Evolutionary conservation across 345 rosid genomes (phyloP), one percentile per base, ranked within the genome.

Genomic region (Raphanus raphanistrum): DNA sequence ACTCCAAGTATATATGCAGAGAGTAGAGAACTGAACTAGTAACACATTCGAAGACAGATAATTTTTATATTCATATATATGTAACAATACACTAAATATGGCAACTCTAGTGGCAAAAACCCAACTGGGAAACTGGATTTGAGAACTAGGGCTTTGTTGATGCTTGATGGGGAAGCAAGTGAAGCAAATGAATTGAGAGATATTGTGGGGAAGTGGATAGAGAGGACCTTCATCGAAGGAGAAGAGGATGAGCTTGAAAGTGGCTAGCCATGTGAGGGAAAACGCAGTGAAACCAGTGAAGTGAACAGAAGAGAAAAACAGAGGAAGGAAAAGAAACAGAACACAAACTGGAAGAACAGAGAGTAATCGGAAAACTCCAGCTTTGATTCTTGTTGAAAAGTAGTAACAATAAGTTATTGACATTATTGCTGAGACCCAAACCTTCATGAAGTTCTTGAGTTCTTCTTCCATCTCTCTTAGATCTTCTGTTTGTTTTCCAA

Each of bases 311-410:
- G 66, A 38, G 15, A 82, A 78, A 21, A 41, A 57, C 38, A 86
- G 84, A 45, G 88, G 92, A 48, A 86, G 85, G 59, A 79, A 68
- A 31, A 86, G 76, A 27, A 86, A 86, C 11, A 85, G 63, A 60
- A 54, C 60, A 16, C 82, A 67, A 16, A 88, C 26, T 0, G 92
- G 90, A 69, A 88, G 68, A 2, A 86, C 10, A 27, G 72, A 74
- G 13, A 71, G 8, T 7, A 86, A 81, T 62, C 92, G 75, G 27
- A 4, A 6, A 1, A 74, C 5, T 3, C 78, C 78, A 28, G 43
- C 0, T 66, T 75, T 66, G 45, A 75, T 57, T 29, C 21, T 57
- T 10, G 72, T 6, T 66, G 78, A 16, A 15, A 58, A 0, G 15
- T 57, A 66, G 60, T 67, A 75, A 67, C 73, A 67, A 21, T 75